Evolutionary conservation across 192 early-diverging fungal species (phyloP).

Genomic region (Podila epicladia): DNA sequence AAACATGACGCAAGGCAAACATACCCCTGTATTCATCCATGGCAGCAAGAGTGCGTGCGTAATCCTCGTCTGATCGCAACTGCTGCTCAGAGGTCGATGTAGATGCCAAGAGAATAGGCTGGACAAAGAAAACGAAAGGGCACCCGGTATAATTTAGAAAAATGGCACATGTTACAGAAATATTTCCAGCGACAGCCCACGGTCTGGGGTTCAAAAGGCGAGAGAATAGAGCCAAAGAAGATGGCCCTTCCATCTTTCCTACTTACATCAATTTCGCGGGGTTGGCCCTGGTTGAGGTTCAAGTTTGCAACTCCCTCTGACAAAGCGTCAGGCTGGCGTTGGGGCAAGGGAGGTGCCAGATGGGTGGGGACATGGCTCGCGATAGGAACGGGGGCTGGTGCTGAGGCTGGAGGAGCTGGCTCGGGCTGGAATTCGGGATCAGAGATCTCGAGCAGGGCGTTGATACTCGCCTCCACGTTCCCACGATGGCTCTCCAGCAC

Average conservation of each 20-base stretch:
- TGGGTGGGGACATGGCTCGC: neutral
- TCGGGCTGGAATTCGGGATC: constrained; percentile 64
- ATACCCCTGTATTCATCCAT: constrained; percentile 57
- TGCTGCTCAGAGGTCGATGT: constrained; percentile 59
- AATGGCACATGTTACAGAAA: no score
- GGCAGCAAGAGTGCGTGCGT: constrained; percentile 57
- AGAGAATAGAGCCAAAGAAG: neutral
- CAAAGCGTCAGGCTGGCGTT: constrained; percentile 21
- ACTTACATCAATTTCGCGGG: constrained; percentile 42
- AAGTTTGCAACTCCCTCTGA: constrained; percentile 16
- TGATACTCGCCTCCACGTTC: constrained; percentile 58
- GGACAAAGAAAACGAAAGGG: neutral
- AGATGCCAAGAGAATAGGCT: constrained; percentile 53
- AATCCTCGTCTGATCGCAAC: constrained; percentile 64
- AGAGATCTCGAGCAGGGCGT: constrained; percentile 60
- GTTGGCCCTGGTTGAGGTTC: constrained; percentile 26
- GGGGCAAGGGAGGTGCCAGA: constrained; percentile 39
- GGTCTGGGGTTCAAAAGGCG: neutral
- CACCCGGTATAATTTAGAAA: neutral
- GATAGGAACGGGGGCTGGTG: constrained; percentile 3
- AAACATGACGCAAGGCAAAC: neutral
- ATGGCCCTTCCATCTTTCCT: neutral
- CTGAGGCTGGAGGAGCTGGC: constrained; percentile 8
- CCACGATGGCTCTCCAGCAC: constrained; percentile 59
- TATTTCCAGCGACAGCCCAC: no score